Base-by-base conservation (phyloP, 2,329 filamentous ascomycete species). In the Fusarium pilosicola region DNA sequence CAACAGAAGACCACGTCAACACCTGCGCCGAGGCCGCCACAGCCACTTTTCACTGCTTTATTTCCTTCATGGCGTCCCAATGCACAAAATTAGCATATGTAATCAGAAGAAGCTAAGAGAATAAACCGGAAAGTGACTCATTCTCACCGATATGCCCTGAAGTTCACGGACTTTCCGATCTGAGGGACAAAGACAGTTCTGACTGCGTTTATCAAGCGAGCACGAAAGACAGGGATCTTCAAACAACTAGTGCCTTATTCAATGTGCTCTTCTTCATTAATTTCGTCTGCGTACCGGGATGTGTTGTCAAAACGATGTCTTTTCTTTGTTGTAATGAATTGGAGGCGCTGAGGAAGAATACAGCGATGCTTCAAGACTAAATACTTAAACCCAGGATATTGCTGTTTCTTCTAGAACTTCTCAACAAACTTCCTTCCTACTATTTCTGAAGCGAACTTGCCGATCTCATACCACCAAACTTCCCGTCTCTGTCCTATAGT, bases 41-140 rank as follows among this genome's bases (percentile, higher is more conserved):
- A 22, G 14, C 12, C 18, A 26, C 6, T 17, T 8, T 38, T 22
- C 18, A 14, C 8, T 12, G 8, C 2, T 52, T 20, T 17, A 0
- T 54, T 4, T 2, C 4, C 18, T 28, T 9, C 2, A 7, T 13
- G 9, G 12, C 13, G 5, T 3, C 2, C 7, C 0, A 2, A 22
- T 8, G 1, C 32, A 36, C 14, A 3, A 5, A 2, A 1, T 3
- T 38, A 26, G 32, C 24, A 14, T 3, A 28, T 9, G 1, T 9
- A 2, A 14, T 3, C 10, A 26, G 6, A 54, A 18, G n/a, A 7
- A 18, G 6, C 2, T 6, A 20, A 15, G 24, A 28, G 4, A 28
- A 39, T 28, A 10, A 28, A n/a, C 10, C 24, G 10, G 20, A n/a
- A 10, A 28, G 20, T 55, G 34, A 39, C 18, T 39, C 24, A 41